Evolutionary conservation across 768 basidiomycete species (phyloP).

Genomic region (Tephrocybe sp.): DNA sequence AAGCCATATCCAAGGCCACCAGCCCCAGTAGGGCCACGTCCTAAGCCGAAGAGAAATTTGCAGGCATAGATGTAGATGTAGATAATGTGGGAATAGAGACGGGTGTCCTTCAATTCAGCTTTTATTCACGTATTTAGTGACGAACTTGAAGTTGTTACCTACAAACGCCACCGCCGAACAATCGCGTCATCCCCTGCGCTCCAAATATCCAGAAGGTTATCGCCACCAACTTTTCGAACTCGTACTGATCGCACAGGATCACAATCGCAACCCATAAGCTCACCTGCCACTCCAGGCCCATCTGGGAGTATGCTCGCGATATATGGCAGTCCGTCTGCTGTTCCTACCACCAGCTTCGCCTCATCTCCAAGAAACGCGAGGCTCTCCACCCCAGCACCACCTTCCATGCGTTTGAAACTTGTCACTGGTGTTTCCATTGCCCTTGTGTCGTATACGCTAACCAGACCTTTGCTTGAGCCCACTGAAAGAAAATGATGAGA

Average conservation of each 20-base stretch:
- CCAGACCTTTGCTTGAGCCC: conserved; percentile 53
- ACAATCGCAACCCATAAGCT: conserved; percentile 60
- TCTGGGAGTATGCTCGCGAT: conserved; percentile 41
- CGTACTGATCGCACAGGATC: conserved; percentile 51
- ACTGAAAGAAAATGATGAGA: conserved; percentile 51
- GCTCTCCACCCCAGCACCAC: conserved; percentile 49
- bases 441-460: conserved; percentile 54
- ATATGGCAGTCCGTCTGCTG: conserved; percentile 61
- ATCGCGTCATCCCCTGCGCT: conserved; percentile 63
- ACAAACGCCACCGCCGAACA: conserved; percentile 40
- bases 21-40: neutral
- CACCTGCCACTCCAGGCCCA: conserved; percentile 41
- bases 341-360: conserved; percentile 41
- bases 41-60: neutral
- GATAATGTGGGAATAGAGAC: neutral
- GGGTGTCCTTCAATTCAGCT: neutral
- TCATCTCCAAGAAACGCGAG: conserved; percentile 31
- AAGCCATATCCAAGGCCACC: neutral
- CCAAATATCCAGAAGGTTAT: conserved; percentile 44
- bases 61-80: neutral
- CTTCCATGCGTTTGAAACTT: conserved; percentile 36
- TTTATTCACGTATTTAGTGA: neutral
- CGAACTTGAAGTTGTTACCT: neutral
- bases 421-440: conserved; percentile 21
- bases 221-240: conserved; percentile 17